Base-by-base conservation (phyloP, 2,329 filamentous ascomycete genomes). In the Xylariaceae sp. region DNA sequence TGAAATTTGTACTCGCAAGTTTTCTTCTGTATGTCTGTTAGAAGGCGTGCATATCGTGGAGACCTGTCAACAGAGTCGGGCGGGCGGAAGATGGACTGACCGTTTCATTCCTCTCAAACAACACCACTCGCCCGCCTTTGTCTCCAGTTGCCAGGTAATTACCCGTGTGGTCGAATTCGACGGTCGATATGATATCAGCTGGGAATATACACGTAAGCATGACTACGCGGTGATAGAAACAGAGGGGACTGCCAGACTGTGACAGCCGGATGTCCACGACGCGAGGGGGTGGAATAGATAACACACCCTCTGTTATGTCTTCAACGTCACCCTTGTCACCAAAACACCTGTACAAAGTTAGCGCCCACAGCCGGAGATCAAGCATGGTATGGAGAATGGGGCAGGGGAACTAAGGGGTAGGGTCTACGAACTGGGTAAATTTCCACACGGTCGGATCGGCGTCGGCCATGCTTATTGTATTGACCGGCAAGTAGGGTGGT, bases 1-100 rank as follows among this genome's bases (percentile, higher is more conserved):
- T 99, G 94, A 73, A 99, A 99, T 74, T 97, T 99, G 81, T 99
- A 99, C 75, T 99, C 94, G 83, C 94, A 99, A 49, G 94, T 97
- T 84, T 97, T 99, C 85, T 99, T 97, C 91, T 96, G 69, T 58
- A 53, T 35, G 3, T 27, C 42, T 2, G 56, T 65, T 54, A 65
- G 61, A 51, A 26, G 6, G 35, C n/a, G n/a, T 34, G 19, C 9
- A n/a, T 4, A n/a, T 4, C n/a, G 41, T 46, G 27, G 31, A 35
- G 52, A 3, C 4, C 43, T 9, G 3, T 19, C 27, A 6, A 27
- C n/a, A 3, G 47, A 6, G 31, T 3, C n/a, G 46, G 9, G 27
- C n/a, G 37, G 34, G 32, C 19, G 35, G 12, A 4, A 37, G 39
- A 30, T 19, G 49, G 46, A 43, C 85, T 70, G 77, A 95, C 91